Evolutionary conservation across 805 yeast species (phyloP).

Genomic region (Yarrowia sp.): DNA sequence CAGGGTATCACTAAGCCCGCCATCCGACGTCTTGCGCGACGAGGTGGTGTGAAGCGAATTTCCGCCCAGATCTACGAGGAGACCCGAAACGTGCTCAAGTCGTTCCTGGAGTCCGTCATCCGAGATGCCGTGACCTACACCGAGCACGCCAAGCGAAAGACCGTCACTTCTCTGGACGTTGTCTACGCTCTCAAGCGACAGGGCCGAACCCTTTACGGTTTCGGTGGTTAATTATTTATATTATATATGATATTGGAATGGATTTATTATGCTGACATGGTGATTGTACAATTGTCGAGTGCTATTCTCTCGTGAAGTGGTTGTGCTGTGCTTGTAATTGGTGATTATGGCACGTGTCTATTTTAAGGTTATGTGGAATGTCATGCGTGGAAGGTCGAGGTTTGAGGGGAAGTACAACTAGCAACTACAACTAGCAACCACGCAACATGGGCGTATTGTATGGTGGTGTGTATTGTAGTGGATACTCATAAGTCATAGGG

Average conservation of each 20-base stretch:
- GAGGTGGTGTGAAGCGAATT: conserved; percentile 99
- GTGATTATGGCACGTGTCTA: no score
- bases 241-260: conserved; percentile 11
- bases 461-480: no score
- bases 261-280: no score
- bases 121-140: conserved; percentile 99
- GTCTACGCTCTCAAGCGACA: conserved; percentile 99
- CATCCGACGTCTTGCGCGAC: conserved; percentile 99
- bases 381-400: no score
- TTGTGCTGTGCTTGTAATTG: not conserved
- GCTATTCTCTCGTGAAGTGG: no score
- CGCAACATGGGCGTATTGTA: no score
- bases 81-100: conserved; percentile 95
- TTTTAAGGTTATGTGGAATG: no score
- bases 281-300: no score
- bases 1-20: conserved; percentile 99
- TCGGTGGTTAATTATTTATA: conserved; percentile 83
- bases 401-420: no score
- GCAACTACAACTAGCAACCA: no score
- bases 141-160: conserved; percentile 99
- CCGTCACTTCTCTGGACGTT: conserved; percentile 97
- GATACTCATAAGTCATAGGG: no score
- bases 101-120: conserved; percentile 95
- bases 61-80: conserved; percentile 98
- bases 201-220: conserved; percentile 99